Base-by-base conservation (phyloP, 2,329 filamentous ascomycete genomes). In the Beauveria caledonica region DNA sequence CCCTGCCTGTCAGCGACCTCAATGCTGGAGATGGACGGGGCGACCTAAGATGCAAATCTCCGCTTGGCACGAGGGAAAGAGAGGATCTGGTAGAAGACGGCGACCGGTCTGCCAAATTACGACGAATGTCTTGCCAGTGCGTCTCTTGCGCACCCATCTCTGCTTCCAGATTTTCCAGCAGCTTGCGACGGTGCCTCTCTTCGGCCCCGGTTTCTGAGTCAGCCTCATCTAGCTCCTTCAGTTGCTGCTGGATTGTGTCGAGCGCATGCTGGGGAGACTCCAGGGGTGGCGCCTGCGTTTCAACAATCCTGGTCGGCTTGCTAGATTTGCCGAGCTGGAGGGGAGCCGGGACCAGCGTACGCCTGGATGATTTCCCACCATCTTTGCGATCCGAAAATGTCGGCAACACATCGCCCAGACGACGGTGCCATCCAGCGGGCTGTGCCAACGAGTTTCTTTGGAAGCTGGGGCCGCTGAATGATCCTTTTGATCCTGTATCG, bases 121-220 rank as follows among this genome's bases (percentile, higher is more conserved):
- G 72, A 60, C 83, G 82, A 72, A 86, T 78, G 54, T 78, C 73
- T 60, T 81, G 78, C 85, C 85, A 87, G 64, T 81, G 78, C 58
- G 76, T 76, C 67, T 85, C 82, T 67, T 87, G 81, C 64, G 77
- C 70, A 0, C 79, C 82, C 78, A 87, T 83, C 69, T 88, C 85
- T 62, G 74, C 75, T 67, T 88, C 85, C 1, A 88, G 72, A 62
- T 84, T 80, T 36, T 82, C 79, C 1, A 88, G 72, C 3, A 86
- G 74, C 39, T 74, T 76, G 61, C 81, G 71, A 29, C 77, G 74
- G 59, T 74, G 74, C 15, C 73, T 71, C 29, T 77, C 71, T 63
- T 71, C 77, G 58, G 73, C 73, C 8, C 67, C 68, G 1, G 70
- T 70, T 15, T 72, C 72, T 39, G 67, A 65, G 36, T 70, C 71